Evolutionary conservation across 306 rosid species (phyloP), one percentile per base, ranked within the genome.

Genomic region (Cicer pinnatifidum): DNA sequence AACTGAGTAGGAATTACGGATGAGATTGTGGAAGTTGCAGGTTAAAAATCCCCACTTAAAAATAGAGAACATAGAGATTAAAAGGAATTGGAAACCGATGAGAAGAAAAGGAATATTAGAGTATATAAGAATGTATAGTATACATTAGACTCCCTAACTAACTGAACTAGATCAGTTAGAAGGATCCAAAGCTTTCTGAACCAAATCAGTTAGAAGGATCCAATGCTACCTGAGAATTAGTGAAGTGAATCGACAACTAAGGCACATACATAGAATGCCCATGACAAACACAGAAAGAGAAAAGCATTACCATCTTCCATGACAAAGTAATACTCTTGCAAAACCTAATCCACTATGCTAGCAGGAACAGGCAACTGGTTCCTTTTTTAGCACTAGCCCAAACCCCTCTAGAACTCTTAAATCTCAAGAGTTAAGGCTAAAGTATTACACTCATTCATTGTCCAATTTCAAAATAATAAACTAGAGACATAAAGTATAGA

Each of bases 251-350:
- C 7, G 33, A 43, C 33, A 44, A 69, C 40, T 67, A 46, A 54
- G 23, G 6, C 67, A 67, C 68, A 45, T 8, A 23, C 69, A 33
- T 9, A 9, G 68, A 67, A 43, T 6, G 11, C 50, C 35, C 6
- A 46, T 5, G 63, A 43, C 8, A 46, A 16, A 47, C 53, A 68
- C 23, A 11, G 37, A 66, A 77, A 28, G 4, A 58, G 35, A 9
- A 11, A 39, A 54, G 53, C 75, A 67, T 35, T 56, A 79, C 11
- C 63, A 51, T 64, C 62, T 35, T 6, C 35, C 67, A 51, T 33
- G 16, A 40, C 59, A 47, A 37, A 43, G 61, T 16, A 72, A 6
- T 41, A 9, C 68, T 63, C 47, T 28, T 7, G 1, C 41, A 20
- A 54, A 63, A 66, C 28, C 65, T 65, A 28, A 67, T 16, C 46